Percentiles rank a stretch among this genome's conserved stretches.
Evolutionary conservation across 208 protist genomes (phyloP).

Genomic region (Strigomonas culicis): DNA sequence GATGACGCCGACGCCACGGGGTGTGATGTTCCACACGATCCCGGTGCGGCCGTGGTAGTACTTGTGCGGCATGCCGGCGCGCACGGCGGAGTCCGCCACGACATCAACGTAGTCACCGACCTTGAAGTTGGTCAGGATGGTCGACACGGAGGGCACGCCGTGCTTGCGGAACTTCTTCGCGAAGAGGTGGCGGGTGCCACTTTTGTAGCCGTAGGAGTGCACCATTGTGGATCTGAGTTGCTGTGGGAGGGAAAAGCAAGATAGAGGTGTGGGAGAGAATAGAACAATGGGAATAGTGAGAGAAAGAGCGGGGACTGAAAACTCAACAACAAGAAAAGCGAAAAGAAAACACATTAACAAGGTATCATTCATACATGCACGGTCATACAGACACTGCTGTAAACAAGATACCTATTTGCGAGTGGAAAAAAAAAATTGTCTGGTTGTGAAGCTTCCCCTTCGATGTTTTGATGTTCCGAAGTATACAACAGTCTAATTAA

Average conservation of each 20-base stretch:
- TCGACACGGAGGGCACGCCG: conserved; percentile 90
- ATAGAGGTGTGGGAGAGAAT: conserved; percentile 11
- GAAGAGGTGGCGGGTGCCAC: conserved; percentile 97
- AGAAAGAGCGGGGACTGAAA: background rate
- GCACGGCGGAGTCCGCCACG: conserved; percentile 96
- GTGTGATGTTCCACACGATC: conserved; percentile 99
- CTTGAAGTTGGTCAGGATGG: conserved; percentile 97
- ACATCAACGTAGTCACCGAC: conserved; percentile 99
- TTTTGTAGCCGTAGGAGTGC: conserved; percentile 95
- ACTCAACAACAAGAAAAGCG: background rate
- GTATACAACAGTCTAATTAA: too few relatives aligned
- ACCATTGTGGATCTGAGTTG: conserved; percentile 41
- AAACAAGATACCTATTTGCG: background rate
- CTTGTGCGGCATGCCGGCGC: conserved; percentile 99
- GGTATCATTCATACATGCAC: background rate
- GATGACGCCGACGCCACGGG: conserved; percentile 98
- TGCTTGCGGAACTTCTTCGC: conserved; percentile 96
- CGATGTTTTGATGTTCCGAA: too few relatives aligned
- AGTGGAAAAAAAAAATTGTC: too few relatives aligned
- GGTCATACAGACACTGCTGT: background rate
- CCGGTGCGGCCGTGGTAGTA: conserved; percentile 99
- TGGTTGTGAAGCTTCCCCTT: too few relatives aligned
- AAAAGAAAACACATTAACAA: conserved; percentile 1
- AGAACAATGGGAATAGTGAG: conserved; percentile 1
- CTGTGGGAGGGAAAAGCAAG: conserved; percentile 7